These are phyloP conservation scores for Cryptococcus sp. DNA, from an alignment of 1,284 basidiomycete species.

Conservation along the genomic window DNA sequence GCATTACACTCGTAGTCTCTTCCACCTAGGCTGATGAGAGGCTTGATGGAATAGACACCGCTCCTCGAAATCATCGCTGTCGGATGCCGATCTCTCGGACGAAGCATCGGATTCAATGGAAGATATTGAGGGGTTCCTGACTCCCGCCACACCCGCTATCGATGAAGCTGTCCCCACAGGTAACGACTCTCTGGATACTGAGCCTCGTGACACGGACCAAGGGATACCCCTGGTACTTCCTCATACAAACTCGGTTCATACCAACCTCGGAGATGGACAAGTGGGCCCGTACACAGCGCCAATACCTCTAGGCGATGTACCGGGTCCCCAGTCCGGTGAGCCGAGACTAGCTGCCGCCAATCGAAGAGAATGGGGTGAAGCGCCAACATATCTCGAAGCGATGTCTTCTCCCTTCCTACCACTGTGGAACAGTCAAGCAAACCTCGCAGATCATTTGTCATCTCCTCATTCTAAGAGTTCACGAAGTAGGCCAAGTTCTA, in stretches of 20 bases:
- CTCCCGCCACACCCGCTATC: no score
- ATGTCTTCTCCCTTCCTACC: conserved; percentile 28
- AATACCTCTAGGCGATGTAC: background rate
- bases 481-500: conserved; percentile 26
- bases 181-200: no score
- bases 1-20: no score
- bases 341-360: background rate
- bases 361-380: conserved; percentile 34
- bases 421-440: conserved; percentile 8
- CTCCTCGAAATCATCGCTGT: conserved; percentile 9
- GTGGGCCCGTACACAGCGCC: background rate
- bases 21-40: background rate
- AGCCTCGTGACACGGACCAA: no score
- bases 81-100: conserved; percentile 3
- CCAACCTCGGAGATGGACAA: no score
- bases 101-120: no score
- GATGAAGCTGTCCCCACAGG: no score
- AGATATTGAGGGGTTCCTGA: no score
- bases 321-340: conserved; percentile 1
- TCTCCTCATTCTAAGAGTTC: no score
- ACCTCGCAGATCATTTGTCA: conserved; percentile 10
- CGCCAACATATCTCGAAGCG: conserved; percentile 40
- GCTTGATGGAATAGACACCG: background rate
- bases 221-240: no score
- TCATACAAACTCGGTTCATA: no score